These are phyloP conservation scores for Saccharomyces jurei DNA, from an alignment of 805 yeast genomes.

Conservation along the genomic window DNA sequence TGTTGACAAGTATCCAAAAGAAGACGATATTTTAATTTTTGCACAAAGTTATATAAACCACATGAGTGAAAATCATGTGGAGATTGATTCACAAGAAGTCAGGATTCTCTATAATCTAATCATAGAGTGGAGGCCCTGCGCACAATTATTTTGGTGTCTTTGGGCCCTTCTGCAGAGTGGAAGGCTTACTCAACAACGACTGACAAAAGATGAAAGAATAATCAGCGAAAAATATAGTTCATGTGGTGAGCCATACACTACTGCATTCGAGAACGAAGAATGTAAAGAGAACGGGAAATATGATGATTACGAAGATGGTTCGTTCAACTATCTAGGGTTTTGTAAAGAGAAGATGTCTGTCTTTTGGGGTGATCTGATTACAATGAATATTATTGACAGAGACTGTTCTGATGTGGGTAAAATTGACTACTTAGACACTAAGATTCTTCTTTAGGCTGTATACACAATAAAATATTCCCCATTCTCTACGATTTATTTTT, in stretches of 20 bases:
- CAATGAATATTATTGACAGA: conserved; percentile 42
- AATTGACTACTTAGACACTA: conserved; percentile 4
- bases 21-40: conserved; percentile 55
- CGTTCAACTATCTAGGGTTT: conserved; percentile 68
- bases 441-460: neutral
- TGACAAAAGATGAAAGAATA: conserved; percentile 13
- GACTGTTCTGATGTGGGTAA: conserved; percentile 7
- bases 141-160: conserved; percentile 68
- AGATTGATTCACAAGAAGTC: conserved; percentile 32
- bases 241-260: conserved; percentile 1
- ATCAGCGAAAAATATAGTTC: conserved; percentile 15
- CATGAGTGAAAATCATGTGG: conserved; percentile 23
- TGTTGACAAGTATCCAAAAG: conserved; percentile 54
- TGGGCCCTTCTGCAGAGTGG: conserved; percentile 87
- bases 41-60: conserved; percentile 62
- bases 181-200: conserved; percentile 5
- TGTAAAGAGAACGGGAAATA: conserved; percentile 12
- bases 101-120: conserved; percentile 52
- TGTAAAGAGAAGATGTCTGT: conserved; percentile 62
- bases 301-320: conserved; percentile 38
- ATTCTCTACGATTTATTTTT: neutral
- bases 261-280: conserved; percentile 17
- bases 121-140: conserved; percentile 68
- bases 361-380: conserved; percentile 62
- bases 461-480: neutral